Evolutionary conservation across 2,329 filamentous ascomycete species (phyloP).

Genomic region (Gaeumannomyces sp.): DNA sequence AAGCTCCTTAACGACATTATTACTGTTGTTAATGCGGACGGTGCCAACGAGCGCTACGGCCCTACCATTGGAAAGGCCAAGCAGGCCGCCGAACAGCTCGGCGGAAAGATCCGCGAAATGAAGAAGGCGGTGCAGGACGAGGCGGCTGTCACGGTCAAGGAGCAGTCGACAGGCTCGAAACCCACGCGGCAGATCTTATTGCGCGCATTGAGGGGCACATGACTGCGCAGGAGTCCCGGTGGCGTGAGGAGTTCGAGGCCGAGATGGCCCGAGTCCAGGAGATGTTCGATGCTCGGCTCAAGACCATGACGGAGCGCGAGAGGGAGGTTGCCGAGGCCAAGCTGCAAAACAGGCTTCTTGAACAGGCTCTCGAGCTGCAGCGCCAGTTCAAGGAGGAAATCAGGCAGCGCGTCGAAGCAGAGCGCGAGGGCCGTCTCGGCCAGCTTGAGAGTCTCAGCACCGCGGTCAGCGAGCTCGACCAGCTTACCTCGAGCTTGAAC

Average conservation of each 20-base stretch:
- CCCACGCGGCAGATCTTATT: slow-evolving; percentile 80
- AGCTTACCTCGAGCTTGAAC: slow-evolving; percentile 84
- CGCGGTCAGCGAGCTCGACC: slow-evolving; percentile 77
- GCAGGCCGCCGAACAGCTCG: slow-evolving; percentile 70
- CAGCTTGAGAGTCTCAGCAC: slow-evolving; percentile 75
- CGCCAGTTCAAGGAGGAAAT: slow-evolving; percentile 76
- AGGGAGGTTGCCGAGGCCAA: slow-evolving; percentile 76
- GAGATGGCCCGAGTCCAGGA: slow-evolving; percentile 76
- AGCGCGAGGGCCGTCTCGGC: slow-evolving; percentile 80
- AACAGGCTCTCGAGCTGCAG: slow-evolving; percentile 87
- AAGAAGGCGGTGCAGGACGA: slow-evolving; percentile 63
- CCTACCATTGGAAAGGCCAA: slow-evolving; percentile 80
- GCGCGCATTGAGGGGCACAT: slow-evolving; percentile 80
- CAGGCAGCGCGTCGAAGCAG: slow-evolving; percentile 74
- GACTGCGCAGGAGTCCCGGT: slow-evolving; percentile 71
- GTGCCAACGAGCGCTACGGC: slow-evolving; percentile 69
- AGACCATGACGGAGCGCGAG: slow-evolving; percentile 72
- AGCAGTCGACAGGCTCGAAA: slow-evolving; percentile 75
- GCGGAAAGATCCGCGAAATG: slow-evolving; percentile 68
- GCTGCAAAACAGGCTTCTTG: slow-evolving; percentile 75
- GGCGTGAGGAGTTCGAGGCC: slow-evolving; percentile 78
- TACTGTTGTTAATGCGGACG: slow-evolving; percentile 83
- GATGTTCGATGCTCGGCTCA: slow-evolving; percentile 73
- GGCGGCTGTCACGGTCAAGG: slow-evolving; percentile 68
- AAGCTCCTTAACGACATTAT: slow-evolving; percentile 97